Percentiles rank a stretch among this genome's conserved stretches.
Evolutionary conservation across 495 filamentous ascomycete species (phyloP).

Genomic region (Aspergillus diversus): DNA sequence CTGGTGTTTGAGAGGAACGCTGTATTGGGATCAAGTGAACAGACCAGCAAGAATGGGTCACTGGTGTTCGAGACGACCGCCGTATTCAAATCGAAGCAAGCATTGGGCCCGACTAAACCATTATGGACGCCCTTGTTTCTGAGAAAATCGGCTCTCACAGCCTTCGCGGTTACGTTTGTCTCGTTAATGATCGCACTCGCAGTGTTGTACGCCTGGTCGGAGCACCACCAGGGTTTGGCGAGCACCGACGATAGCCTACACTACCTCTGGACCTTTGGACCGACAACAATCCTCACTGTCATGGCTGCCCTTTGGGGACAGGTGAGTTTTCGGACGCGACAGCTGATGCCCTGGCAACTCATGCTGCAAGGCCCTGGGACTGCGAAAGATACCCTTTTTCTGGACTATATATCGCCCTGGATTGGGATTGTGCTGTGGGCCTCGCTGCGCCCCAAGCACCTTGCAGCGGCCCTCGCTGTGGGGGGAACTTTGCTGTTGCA

Average conservation of each 20-base stretch:
- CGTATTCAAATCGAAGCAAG: too few relatives aligned
- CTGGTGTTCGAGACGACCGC: too few relatives aligned
- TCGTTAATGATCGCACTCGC: constrained; percentile 1
- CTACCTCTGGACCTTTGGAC: constrained; percentile 21
- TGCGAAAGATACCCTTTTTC: constrained; percentile 19
- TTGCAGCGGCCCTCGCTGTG: constrained; percentile 14
- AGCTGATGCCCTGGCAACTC: constrained; percentile 22
- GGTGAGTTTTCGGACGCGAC: constrained; percentile 16
- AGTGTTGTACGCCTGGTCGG: constrained; percentile 7
- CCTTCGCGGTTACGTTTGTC: constrained; percentile 11
- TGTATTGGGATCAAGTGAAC: too few relatives aligned
- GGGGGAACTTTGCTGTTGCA: constrained; percentile 17
- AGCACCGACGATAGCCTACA: constrained; percentile 6
- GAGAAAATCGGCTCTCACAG: background rate
- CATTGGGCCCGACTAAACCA: background rate
- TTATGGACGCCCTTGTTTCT: background rate
- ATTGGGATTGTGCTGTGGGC: constrained; percentile 13
- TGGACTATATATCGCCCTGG: constrained; percentile 25
- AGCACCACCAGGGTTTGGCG: constrained; percentile 9
- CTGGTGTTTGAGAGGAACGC: too few relatives aligned
- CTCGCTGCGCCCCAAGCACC: constrained; percentile 10
- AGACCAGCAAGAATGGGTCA: too few relatives aligned
- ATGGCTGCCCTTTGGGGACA: constrained; percentile 18
- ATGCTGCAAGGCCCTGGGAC: constrained; percentile 13
- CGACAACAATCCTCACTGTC: constrained; percentile 19